Percentiles rank a stretch among this genome's conserved stretches.
Evolutionary conservation across 495 filamentous ascomycete genomes (phyloP).

Genomic region (Neurospora pannonica): DNA sequence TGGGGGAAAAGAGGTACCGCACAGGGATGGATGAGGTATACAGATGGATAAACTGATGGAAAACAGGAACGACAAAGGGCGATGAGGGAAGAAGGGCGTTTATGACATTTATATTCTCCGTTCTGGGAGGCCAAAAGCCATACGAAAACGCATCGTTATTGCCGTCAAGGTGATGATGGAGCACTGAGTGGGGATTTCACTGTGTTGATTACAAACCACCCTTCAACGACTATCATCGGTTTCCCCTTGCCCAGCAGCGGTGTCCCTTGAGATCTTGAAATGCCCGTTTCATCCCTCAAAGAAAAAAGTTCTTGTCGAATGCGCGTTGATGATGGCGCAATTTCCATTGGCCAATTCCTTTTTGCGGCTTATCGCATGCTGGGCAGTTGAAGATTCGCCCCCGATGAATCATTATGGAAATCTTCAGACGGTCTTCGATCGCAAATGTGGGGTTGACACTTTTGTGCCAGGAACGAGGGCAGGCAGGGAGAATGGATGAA

Average conservation of each 20-base stretch:
- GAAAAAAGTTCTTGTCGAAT: not conserved
- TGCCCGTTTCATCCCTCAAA: not conserved
- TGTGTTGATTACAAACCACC: not conserved
- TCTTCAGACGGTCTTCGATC: not conserved
- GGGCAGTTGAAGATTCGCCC: not conserved
- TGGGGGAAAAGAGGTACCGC: slow-evolving; percentile 7
- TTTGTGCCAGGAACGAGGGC: not conserved
- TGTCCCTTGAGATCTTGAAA: not conserved
- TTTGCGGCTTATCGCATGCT: not conserved
- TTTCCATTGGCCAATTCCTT: not conserved
- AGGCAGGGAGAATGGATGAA: not conserved
- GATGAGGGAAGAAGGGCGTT: not conserved
- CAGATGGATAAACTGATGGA: not conserved
- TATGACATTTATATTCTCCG: not conserved
- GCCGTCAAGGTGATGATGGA: not conserved
- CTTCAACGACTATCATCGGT: not conserved
- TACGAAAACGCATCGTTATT: not conserved
- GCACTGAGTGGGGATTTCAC: not conserved
- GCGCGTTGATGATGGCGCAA: not conserved
- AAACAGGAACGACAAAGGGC: not conserved
- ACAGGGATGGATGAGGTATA: not conserved
- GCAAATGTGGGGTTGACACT: not conserved
- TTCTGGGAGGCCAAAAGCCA: not conserved
- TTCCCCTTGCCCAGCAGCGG: not conserved
- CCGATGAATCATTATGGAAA: not conserved